Evolutionary conservation across 179 eudicot genomes (phyloP).

Genomic region (Silene noctiflora): DNA sequence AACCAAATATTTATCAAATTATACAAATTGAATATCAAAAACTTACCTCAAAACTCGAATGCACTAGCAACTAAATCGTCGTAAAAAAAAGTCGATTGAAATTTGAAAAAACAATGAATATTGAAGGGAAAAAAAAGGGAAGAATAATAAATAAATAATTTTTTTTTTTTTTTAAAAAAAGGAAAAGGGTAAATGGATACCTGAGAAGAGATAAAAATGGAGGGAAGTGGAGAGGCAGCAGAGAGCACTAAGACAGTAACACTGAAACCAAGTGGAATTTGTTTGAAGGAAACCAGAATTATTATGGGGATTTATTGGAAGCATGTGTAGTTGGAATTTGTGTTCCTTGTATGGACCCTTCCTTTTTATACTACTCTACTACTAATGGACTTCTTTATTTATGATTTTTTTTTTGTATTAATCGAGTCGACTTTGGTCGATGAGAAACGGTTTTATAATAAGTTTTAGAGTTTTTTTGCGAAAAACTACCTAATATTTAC

Average conservation of each 20-base stretch:
- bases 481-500: too few species aligned
- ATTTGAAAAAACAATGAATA: background rate
- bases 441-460: too few species aligned
- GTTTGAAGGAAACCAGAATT: conserved; percentile 15
- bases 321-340: conserved; percentile 30
- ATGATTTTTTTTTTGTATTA: too few species aligned
- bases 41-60: too few species aligned
- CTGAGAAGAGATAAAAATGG: conserved; percentile 10
- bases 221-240: conserved; percentile 21
- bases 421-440: too few species aligned
- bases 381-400: too few species aligned
- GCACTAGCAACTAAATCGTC: background rate
- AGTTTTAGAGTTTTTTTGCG: too few species aligned
- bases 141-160: background rate
- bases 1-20: too few species aligned
- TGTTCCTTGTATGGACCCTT: conserved; percentile 11
- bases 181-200: background rate
- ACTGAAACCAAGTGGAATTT: conserved; percentile 35
- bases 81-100: background rate
- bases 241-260: conserved; percentile 25
- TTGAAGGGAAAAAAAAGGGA: too few species aligned
- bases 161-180: too few species aligned
- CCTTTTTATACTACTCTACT: background rate
- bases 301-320: conserved; percentile 33
- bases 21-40: too few species aligned